phyloP scores from a whole-genome alignment of 768 basidiomycete genomes.

The Lentinula aciculospora region DNA sequence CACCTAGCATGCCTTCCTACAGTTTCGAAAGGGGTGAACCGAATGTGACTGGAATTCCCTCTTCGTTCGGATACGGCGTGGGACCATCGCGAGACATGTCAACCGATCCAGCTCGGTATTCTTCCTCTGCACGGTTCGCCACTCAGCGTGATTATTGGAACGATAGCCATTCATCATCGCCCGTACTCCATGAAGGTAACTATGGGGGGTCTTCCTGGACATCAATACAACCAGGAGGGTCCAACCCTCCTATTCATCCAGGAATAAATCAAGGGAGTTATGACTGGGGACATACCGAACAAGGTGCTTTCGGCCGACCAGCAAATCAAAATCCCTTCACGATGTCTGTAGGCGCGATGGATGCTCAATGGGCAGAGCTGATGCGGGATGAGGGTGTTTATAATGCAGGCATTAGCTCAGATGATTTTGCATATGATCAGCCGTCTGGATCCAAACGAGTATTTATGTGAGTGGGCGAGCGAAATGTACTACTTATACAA shows the following conservation, averaged over 20 bases:
- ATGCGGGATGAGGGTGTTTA: not conserved
- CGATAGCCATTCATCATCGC: not conserved
- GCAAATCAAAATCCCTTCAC: not conserved
- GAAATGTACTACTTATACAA: too few species aligned
- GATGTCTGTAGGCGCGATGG: not conserved
- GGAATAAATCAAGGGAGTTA: not conserved
- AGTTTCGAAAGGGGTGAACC: not conserved
- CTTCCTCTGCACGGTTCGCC: not conserved
- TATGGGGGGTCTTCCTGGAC: not conserved
- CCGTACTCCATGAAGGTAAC: not conserved
- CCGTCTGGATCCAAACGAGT: not conserved
- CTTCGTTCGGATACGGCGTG: not conserved
- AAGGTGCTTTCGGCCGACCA: not conserved
- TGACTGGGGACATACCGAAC: not conserved
- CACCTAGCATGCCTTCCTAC: not conserved
- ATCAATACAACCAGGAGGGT: not conserved
- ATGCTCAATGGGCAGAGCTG: not conserved
- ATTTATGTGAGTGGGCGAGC: too few species aligned
- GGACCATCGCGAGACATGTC: not conserved
- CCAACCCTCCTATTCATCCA: not conserved
- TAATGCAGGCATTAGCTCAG: not conserved
- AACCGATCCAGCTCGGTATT: not conserved
- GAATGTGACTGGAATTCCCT: not conserved
- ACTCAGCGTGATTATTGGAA: not conserved
- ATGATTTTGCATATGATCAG: not conserved